Percentiles rank a stretch among this genome's conserved stretches.
Evolutionary conservation across 2,329 filamentous ascomycete species (phyloP).

Genomic region (Davidsoniella virescens): DNA sequence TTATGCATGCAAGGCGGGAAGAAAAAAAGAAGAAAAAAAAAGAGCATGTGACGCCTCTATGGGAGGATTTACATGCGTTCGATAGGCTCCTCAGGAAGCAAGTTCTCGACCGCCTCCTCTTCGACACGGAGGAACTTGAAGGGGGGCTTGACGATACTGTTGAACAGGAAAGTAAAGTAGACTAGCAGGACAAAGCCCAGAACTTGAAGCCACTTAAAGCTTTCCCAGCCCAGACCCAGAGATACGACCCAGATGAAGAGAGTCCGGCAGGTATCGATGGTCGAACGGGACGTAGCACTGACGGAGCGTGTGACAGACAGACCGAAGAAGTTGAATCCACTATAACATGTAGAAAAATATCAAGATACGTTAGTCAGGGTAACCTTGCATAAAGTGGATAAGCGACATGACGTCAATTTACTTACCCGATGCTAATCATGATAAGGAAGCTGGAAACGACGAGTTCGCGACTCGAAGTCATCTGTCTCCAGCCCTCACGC

Average conservation of each 20-base stretch:
- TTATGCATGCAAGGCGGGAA: not conserved
- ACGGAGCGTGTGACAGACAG: slow-evolving; percentile 80
- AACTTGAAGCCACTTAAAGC: slow-evolving; percentile 94
- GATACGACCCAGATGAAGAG: slow-evolving; percentile 97
- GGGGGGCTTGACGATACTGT: slow-evolving; percentile 77
- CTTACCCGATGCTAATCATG: slow-evolving; percentile 91
- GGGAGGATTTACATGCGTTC: slow-evolving; percentile 39
- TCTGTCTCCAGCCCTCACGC: slow-evolving; percentile 66
- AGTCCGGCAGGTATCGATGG: slow-evolving; percentile 93
- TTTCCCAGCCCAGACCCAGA: slow-evolving; percentile 85
- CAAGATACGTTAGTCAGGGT: slow-evolving; percentile 14
- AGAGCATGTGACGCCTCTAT: not conserved
- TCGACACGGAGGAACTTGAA: slow-evolving; percentile 45
- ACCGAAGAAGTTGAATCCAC: slow-evolving; percentile 97
- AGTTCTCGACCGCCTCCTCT: slow-evolving; percentile 38
- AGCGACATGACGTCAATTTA: not conserved
- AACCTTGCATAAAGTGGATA: not conserved
- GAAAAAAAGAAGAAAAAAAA: too few relatives aligned
- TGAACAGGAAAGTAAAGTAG: slow-evolving; percentile 94
- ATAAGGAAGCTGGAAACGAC: slow-evolving; percentile 69
- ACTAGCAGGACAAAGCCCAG: slow-evolving; percentile 76
- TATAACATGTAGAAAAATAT: slow-evolving; percentile 21
- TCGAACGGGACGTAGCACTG: slow-evolving; percentile 82
- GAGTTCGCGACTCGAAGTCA: slow-evolving; percentile 55
- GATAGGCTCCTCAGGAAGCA: slow-evolving; percentile 70